Evolutionary conservation across 805 yeast species (phyloP).

Genomic region (Komagataella phaffii): DNA sequence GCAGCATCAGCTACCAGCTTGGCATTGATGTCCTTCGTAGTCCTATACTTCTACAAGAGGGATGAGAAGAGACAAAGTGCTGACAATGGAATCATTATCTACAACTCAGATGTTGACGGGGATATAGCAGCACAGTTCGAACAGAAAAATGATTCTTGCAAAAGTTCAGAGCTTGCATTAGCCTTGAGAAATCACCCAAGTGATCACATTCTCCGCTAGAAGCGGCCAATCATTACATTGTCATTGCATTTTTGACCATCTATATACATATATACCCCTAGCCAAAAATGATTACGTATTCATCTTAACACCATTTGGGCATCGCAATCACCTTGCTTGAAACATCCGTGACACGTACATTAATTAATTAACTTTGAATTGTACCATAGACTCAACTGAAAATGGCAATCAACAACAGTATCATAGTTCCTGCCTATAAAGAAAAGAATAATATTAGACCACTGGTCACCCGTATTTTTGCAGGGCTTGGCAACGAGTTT

Average conservation of each 20-base stretch:
- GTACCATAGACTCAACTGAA: background rate
- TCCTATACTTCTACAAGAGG: conserved; percentile 27
- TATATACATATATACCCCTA: no score
- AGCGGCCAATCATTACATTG: background rate
- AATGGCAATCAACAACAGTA: conserved; percentile 10
- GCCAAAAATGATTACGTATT: background rate
- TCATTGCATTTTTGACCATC: background rate
- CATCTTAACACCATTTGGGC: background rate
- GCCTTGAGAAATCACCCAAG: background rate
- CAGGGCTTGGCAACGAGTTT: conserved; percentile 28
- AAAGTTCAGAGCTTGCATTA: background rate
- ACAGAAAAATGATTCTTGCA: background rate
- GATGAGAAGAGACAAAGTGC: conserved; percentile 33
- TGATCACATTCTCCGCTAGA: background rate
- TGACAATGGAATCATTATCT: conserved; percentile 34
- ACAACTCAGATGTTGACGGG: conserved; percentile 12
- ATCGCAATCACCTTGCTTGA: background rate
- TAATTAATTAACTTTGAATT: background rate
- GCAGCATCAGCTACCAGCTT: conserved; percentile 24
- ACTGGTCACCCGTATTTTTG: conserved; percentile 31
- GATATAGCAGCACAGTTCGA: background rate
- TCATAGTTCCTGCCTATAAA: conserved; percentile 37
- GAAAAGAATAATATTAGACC: conserved; percentile 36
- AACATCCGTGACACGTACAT: background rate
- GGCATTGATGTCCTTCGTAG: background rate